Evolutionary conservation across 2,329 filamentous ascomycete species (phyloP).

Genomic region (Phialophora expanda): DNA sequence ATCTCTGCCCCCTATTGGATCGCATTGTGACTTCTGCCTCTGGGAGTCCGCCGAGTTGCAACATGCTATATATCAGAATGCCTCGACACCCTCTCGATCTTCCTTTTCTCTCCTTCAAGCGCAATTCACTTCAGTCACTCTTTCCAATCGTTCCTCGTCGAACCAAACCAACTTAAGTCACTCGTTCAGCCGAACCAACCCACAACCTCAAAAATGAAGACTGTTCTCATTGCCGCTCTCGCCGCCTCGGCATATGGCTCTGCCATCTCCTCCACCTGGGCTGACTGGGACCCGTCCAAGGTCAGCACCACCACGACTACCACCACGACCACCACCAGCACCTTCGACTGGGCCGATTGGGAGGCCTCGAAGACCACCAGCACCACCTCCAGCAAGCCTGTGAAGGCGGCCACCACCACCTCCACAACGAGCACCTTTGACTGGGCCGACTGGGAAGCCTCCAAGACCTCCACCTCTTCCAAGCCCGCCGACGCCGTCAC

Average conservation of each 20-base stretch:
- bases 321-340: constrained; percentile 9
- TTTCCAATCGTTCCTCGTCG: constrained; percentile 12
- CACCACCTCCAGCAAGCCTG: constrained; percentile 12
- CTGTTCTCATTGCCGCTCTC: constrained; percentile 19
- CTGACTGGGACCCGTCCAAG: constrained; percentile 10
- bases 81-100: neutral
- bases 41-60: neutral
- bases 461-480: constrained; percentile 5
- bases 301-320: constrained; percentile 12
- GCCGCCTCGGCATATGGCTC: constrained; percentile 17
- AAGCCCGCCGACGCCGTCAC: neutral
- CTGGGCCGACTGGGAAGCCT: constrained; percentile 15
- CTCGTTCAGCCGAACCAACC: constrained; percentile 14
- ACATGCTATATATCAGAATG: constrained; percentile 16
- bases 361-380: constrained; percentile 1
- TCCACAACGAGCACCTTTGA: neutral
- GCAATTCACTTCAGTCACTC: constrained; percentile 22
- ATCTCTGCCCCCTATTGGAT: constrained; percentile 18
- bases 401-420: constrained; percentile 6
- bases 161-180: constrained; percentile 21
- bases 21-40: neutral
- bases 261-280: constrained; percentile 15
- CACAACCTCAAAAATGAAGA: constrained; percentile 20
- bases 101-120: constrained; percentile 17
- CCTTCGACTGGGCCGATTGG: constrained; percentile 5